phyloP scores from a whole-genome alignment of 1,139 yeast genomes.

The Diutina siamensis region DNA sequence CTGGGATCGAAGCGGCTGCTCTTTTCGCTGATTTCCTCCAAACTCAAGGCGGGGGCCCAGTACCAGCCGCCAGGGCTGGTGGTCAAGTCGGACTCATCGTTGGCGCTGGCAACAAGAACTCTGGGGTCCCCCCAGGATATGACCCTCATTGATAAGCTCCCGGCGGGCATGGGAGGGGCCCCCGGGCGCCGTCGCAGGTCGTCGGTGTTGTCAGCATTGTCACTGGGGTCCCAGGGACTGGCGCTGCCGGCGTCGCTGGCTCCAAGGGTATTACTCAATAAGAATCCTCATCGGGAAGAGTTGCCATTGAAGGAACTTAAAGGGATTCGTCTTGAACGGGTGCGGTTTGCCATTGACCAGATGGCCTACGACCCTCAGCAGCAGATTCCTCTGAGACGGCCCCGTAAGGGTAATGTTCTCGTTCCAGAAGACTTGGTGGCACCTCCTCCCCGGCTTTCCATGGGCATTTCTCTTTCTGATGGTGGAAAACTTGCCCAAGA shows the following conservation, averaged over 20 bases:
- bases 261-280: slow-evolving; percentile 32
- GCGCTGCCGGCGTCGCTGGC: neutral
- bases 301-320: slow-evolving; percentile 10
- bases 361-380: slow-evolving; percentile 81
- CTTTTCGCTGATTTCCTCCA: slow-evolving; percentile 44
- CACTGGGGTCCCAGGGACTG: neutral
- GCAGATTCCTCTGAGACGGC: slow-evolving; percentile 83
- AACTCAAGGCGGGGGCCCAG: slow-evolving; percentile 24
- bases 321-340: slow-evolving; percentile 42
- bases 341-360: slow-evolving; percentile 63
- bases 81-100: neutral
- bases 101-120: neutral
- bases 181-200: slow-evolving; percentile 6
- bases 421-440: slow-evolving; percentile 62
- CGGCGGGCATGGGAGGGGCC: neutral
- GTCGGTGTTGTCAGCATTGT: slow-evolving; percentile 7
- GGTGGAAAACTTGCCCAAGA: slow-evolving; percentile 14
- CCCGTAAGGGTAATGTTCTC: slow-evolving; percentile 67
- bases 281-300: slow-evolving; percentile 33
- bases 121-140: neutral
- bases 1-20: slow-evolving; percentile 18
- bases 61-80: slow-evolving; percentile 2
- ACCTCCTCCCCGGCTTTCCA: slow-evolving; percentile 50
- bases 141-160: neutral
- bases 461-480: slow-evolving; percentile 44